Percentiles rank a stretch among this genome's conserved stretches.
Conservation (phyloP, 1,284 basidiomycete species). For the Stygiomarasmius scandens region DNA sequence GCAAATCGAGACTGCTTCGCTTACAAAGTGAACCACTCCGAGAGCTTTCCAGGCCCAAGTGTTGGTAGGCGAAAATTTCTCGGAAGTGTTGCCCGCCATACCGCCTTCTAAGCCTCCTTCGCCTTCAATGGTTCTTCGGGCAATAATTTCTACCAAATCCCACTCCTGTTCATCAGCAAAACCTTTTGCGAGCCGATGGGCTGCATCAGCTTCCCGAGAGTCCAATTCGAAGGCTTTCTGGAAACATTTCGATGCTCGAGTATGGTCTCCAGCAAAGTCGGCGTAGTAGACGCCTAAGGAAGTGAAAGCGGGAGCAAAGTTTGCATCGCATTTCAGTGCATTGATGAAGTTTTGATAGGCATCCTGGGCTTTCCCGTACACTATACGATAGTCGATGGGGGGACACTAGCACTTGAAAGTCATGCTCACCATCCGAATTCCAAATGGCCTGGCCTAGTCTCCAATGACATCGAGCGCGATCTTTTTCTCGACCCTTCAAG, state of each 20-base stretch:
- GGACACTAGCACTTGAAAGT: constrained; percentile 1
- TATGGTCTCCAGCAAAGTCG: constrained; percentile 71
- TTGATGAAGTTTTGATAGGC: constrained; percentile 85
- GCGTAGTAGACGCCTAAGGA: constrained; percentile 92
- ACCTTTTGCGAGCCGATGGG: constrained; percentile 80
- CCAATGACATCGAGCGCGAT: constrained; percentile 74
- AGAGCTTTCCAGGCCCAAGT: constrained; percentile 99
- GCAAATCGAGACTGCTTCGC: constrained; percentile 26
- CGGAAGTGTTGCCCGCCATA: constrained; percentile 46
- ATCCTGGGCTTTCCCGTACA: constrained; percentile 53
- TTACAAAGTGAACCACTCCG: constrained; percentile 89
- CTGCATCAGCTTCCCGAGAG: constrained; percentile 85
- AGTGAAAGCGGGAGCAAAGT: constrained; percentile 91
- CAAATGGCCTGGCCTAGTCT: constrained; percentile 31
- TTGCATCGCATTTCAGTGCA: constrained; percentile 76
- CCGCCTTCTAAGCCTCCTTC: constrained; percentile 80
- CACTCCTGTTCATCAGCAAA: constrained; percentile 95
- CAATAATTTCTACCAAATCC: constrained; percentile 94
- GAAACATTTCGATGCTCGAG: constrained; percentile 93
- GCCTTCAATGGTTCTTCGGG: constrained; percentile 89
- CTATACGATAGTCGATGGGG: background rate
- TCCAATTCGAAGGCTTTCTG: constrained; percentile 99
- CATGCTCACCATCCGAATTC: constrained; percentile 70
- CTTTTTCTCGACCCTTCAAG: constrained; percentile 52
- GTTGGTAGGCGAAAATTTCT: constrained; percentile 74